phyloP scores from a whole-genome alignment of 306 rosid genomes.

The Vigna radiata region DNA sequence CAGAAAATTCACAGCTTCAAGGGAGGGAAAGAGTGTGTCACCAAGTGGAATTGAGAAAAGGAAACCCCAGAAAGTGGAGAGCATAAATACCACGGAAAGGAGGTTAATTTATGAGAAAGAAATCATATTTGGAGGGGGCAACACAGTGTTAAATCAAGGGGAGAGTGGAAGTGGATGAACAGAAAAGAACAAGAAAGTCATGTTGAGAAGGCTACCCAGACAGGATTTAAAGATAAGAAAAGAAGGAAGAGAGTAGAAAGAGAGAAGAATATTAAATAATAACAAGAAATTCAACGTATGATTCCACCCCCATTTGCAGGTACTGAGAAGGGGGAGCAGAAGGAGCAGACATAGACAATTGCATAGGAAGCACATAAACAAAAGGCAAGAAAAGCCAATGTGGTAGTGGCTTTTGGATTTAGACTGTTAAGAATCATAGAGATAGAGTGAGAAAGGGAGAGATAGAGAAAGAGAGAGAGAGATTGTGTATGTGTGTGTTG shows the following conservation, averaged over 20 bases:
- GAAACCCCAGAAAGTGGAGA: slow-evolving; percentile 52
- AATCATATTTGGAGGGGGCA: slow-evolving; percentile 53
- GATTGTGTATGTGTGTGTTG: slow-evolving; percentile 53
- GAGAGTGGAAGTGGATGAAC: slow-evolving; percentile 54
- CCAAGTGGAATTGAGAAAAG: slow-evolving; percentile 48
- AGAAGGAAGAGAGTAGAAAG: slow-evolving; percentile 24
- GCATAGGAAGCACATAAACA: slow-evolving; percentile 85
- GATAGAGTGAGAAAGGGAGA: slow-evolving; percentile 50
- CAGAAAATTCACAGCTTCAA: slow-evolving; percentile 26
- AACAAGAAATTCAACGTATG: slow-evolving; percentile 88
- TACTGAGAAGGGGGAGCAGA: slow-evolving; percentile 87
- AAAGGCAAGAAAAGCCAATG: slow-evolving; percentile 82
- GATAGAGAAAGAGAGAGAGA: slow-evolving; percentile 1
- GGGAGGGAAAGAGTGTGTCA: slow-evolving; percentile 36
- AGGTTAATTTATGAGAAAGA: slow-evolving; percentile 62
- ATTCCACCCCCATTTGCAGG: slow-evolving; percentile 90
- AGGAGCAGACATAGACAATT: slow-evolving; percentile 81
- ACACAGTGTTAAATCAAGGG: slow-evolving; percentile 49
- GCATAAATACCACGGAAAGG: slow-evolving; percentile 53
- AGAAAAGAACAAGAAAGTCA: slow-evolving; percentile 55
- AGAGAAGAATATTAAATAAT: slow-evolving; percentile 62
- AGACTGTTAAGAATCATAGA: slow-evolving; percentile 52
- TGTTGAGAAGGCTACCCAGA: slow-evolving; percentile 50
- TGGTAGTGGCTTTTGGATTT: slow-evolving; percentile 74
- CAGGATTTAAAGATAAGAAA: slow-evolving; percentile 40